Evolutionary conservation across 257 asterid genomes (phyloP), one percentile per base, ranked within the genome.

Genomic region (Nicotiana knightiana): DNA sequence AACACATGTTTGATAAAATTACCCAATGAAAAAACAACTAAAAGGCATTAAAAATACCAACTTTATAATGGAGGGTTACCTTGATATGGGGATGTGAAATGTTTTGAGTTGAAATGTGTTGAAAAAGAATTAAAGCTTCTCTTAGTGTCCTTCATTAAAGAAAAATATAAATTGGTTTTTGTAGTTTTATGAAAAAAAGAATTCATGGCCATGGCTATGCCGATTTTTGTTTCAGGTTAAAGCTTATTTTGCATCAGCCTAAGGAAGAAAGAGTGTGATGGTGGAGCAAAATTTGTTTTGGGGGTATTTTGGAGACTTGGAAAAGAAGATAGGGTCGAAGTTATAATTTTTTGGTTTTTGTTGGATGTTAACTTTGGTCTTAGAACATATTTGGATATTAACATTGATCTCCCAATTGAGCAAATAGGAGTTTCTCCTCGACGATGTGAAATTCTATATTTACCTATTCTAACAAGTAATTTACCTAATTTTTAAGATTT

Each of bases 141-240:
- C 73, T 76, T 39, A 70, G 79, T 51, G 8, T 85, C 28, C 84
- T 73, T 80, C 54, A 73, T 75, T 51, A 88, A 76, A 32, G 83
- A 62, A 37, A 46, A 59, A 73, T 53, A 53, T 46, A 37, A 24
- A 32, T 81, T 76, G 66, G 91, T 68, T 85, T 86, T 91, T 28
- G 85, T 85, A 43, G 89, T 62, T 51, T 55, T 88, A 84, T 65
- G 84, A 71, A 85, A 86, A 66, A 87, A 86, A 77, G 89, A 82
- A 37, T 90, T 88, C 89, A 89, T 83, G n/a, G 87, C 79, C 39
- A 73, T 48, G 5, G 79, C 62, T 48, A 7, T 48, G 39, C 24
- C 26, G 61, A 73, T 26, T 70, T 11, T 70, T 1, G 35, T 21
- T 35, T n/a, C 18, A 71, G 78, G 78, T 70, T 43, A 5, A 70